Percentiles rank a stretch among this genome's conserved stretches.
phyloP scores from a whole-genome alignment of 2,329 filamentous ascomycete species.

The Metarhizium robertsii region DNA sequence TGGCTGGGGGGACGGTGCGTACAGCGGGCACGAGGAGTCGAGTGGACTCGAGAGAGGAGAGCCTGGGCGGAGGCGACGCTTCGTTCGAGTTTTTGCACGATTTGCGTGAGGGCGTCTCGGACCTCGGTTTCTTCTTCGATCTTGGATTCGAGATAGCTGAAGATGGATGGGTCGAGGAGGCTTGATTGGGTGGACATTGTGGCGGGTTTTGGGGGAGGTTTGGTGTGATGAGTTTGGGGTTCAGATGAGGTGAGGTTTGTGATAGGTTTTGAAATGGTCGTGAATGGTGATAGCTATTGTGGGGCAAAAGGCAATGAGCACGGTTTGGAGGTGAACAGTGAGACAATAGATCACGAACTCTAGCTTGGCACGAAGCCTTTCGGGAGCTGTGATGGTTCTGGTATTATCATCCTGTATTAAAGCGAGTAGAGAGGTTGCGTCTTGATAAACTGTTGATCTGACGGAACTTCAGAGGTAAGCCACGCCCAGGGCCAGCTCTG shows the following conservation, averaged over 20 bases:
- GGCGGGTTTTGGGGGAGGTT: not conserved
- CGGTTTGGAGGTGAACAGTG: too few species aligned
- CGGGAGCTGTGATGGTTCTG: too few species aligned
- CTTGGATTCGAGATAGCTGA: slow-evolving; percentile 76
- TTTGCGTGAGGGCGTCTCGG: slow-evolving; percentile 73
- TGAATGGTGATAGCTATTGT: too few species aligned
- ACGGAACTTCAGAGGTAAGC: too few species aligned
- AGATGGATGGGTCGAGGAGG: slow-evolving; percentile 67
- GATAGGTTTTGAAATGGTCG: slow-evolving; percentile 1
- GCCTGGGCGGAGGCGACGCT: slow-evolving; percentile 75
- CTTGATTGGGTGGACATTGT: slow-evolving; percentile 23
- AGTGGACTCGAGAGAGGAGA: slow-evolving; percentile 80
- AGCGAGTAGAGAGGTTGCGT: too few species aligned
- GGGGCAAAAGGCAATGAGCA: too few species aligned
- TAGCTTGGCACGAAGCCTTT: too few species aligned
- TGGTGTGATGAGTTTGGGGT: not conserved
- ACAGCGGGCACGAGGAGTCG: slow-evolving; percentile 59
- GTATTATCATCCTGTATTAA: too few species aligned
- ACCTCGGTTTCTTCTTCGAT: slow-evolving; percentile 81
- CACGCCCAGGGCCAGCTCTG: too few species aligned
- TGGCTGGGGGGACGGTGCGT: slow-evolving; percentile 10
- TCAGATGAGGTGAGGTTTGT: slow-evolving; percentile 3
- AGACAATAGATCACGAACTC: too few species aligned
- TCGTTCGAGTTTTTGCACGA: slow-evolving; percentile 74
- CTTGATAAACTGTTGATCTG: too few species aligned